Evolutionary conservation across 2,329 filamentous ascomycete species (phyloP), one percentile per base, ranked within the genome.

Genomic region (Annulohypoxylon truncatum): DNA sequence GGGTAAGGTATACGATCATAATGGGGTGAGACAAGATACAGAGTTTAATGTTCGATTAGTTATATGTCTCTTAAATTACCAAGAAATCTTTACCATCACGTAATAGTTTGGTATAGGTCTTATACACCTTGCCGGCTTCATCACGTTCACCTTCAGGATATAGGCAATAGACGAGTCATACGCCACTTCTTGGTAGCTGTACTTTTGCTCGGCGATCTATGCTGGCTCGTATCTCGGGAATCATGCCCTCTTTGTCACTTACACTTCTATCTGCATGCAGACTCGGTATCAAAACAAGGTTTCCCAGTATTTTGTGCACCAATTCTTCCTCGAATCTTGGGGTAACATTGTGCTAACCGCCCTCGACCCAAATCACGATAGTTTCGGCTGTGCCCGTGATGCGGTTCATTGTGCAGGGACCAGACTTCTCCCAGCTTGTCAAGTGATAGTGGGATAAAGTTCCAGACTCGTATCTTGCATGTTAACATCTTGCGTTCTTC

Each of bases 391-490:
- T 40, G 26, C n/a, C 42, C 28, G 46, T 46, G 20, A 47, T 46
- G 50, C 50, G 46, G 31, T 52, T 13, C n/a, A 51, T 18, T 51
- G 51, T 56, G 56, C 62, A 60, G 50, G 31, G 53, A 18, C 56
- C 28, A 33, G 18, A 35, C 10, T 10, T 26, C 38, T 35, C 15
- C 20, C 47, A 33, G 13, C 15, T 24, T 15, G 33, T 54, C 63
- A 58, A 61, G 48, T 61, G 53, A 54, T 42, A 38, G 3, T 51
- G n/a, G 40, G 20, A 13, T 31, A 20, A 46, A 10, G 64, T 66
- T 66, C 64, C 58, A 66, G 64, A 63, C 58, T 59, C 59, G 4
- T 42, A 56, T 63, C 58, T 55, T 52, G 64, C 64, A 63, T 62
- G 42, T 29, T 15, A 52, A 40, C 44, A 55, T 31, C 33, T 22